Conservation (phyloP, 2,329 filamentous ascomycete genomes). For the Fusarium verrucosum region DNA sequence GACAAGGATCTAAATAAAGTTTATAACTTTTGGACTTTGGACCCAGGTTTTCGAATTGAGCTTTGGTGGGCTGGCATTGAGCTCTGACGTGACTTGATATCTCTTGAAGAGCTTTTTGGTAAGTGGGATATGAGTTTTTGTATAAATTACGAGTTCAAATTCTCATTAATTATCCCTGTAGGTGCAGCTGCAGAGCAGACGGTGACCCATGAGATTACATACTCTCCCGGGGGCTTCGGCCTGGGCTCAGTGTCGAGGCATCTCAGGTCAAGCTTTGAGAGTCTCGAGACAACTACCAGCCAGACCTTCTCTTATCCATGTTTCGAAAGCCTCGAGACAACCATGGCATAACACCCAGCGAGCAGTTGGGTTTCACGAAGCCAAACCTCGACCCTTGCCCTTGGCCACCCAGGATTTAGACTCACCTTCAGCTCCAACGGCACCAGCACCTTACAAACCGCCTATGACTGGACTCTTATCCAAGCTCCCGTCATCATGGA, state of each 20-base stretch:
- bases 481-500: conserved; percentile 71
- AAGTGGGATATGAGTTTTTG: conserved; percentile 11
- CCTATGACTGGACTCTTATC: conserved; percentile 77
- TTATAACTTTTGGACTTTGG: conserved; percentile 15
- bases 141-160: conserved; percentile 11
- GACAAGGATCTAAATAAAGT: conserved; percentile 19
- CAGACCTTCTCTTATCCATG: conserved; percentile 10
- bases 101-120: conserved; percentile 7
- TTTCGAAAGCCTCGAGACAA: conserved; percentile 8
- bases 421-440: conserved; percentile 13
- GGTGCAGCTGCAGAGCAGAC: conserved; percentile 7
- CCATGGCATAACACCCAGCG: conserved; percentile 27
- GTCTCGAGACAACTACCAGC: conserved; percentile 6
- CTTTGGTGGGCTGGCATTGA: conserved; percentile 6
- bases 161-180: conserved; percentile 14
- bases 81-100: background rate
- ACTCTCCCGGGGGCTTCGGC: conserved; percentile 37
- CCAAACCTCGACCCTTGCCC: conserved; percentile 29
- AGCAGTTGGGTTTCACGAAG: conserved; percentile 40
- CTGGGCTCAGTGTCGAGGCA: conserved; percentile 36
- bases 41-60: conserved; percentile 7
- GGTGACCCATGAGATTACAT: conserved; percentile 36
- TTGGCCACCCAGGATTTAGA: conserved; percentile 19
- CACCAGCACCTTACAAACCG: conserved; percentile 63
- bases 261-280: conserved; percentile 24